Conservation (phyloP, 2,329 filamentous ascomycete genomes). For the Fusarium pseudoanthophilum region DNA sequence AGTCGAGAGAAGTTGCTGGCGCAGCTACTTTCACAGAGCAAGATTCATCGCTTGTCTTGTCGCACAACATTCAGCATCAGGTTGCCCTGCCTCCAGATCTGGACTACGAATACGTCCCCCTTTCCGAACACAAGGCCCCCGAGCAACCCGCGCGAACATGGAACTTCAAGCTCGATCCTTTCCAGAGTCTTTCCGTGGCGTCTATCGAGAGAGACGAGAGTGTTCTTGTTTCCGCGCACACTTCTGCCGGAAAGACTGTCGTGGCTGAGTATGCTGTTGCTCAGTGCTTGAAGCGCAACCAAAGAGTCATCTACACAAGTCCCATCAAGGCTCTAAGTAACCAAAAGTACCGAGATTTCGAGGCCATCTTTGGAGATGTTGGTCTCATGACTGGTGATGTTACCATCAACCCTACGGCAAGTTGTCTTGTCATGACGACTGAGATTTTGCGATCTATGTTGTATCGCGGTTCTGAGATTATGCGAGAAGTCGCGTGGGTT, state of each 20-base stretch:
- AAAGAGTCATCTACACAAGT: constrained; percentile 98
- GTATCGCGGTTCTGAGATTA: constrained; percentile 97
- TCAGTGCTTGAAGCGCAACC: constrained; percentile 95
- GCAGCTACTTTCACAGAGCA: constrained; percentile 74
- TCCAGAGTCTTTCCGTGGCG: constrained; percentile 93
- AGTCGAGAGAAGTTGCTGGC: constrained; percentile 88
- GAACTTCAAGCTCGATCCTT: constrained; percentile 94
- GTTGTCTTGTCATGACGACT: constrained; percentile 98
- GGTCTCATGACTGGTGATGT: constrained; percentile 99
- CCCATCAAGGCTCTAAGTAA: constrained; percentile 99
- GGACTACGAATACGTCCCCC: constrained; percentile 93
- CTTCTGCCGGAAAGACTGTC: constrained; percentile 96
- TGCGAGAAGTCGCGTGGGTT: constrained; percentile 99
- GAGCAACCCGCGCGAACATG: constrained; percentile 85
- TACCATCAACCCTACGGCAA: constrained; percentile 98
- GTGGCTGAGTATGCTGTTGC: constrained; percentile 98
- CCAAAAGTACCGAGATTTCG: constrained; percentile 98
- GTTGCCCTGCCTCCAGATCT: constrained; percentile 93
- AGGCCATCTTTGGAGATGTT: constrained; percentile 94
- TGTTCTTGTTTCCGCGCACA: constrained; percentile 96
- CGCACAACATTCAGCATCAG: constrained; percentile 98
- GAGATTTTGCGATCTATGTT: constrained; percentile 99
- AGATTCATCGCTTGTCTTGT: constrained; percentile 81
- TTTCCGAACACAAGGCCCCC: constrained; percentile 92
- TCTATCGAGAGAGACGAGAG: constrained; percentile 97